A percentile compares a stretch with the other conserved stretches of the same genome.
These are phyloP conservation scores for Cladosporium oxysporum DNA, from an alignment of 2,329 filamentous ascomycete species.

Conservation along the genomic window DNA sequence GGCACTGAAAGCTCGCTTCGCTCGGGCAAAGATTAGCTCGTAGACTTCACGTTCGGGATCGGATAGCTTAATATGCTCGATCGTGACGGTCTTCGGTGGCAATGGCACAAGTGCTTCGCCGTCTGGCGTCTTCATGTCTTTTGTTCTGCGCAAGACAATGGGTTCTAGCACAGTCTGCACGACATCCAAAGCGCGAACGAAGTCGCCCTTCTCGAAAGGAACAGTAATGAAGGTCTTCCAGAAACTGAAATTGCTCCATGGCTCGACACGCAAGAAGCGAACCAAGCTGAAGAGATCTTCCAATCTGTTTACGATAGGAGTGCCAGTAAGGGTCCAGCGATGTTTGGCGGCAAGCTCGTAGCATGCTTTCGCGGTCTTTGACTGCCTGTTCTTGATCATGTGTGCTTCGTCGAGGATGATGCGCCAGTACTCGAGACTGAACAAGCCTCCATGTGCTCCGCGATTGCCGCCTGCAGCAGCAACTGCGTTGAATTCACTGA, in stretches of 20 bases:
- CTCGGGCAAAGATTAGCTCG: constrained; percentile 81
- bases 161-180: constrained; percentile 96
- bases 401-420: constrained; percentile 96
- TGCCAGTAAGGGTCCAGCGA: constrained; percentile 91
- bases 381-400: constrained; percentile 80
- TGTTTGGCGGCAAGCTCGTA: constrained; percentile 85
- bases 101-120: constrained; percentile 80
- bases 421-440: constrained; percentile 91
- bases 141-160: constrained; percentile 90
- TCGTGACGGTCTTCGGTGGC: constrained; percentile 77
- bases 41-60: constrained; percentile 87
- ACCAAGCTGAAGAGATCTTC: constrained; percentile 94
- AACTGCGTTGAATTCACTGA: constrained; percentile 85
- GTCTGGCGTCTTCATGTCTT: constrained; percentile 95
- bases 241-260: constrained; percentile 98
- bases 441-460: constrained; percentile 67
- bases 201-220: constrained; percentile 94
- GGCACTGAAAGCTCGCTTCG: constrained; percentile 78
- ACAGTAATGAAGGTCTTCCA: constrained; percentile 99
- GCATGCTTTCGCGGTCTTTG: constrained; percentile 93
- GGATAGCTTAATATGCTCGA: constrained; percentile 85
- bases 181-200: constrained; percentile 88
- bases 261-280: constrained; percentile 88
- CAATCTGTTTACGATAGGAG: constrained; percentile 92
- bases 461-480: constrained; percentile 66